Conservation (phyloP, 2,329 filamentous ascomycete species). For the Talaromyces amestolkiae region DNA sequence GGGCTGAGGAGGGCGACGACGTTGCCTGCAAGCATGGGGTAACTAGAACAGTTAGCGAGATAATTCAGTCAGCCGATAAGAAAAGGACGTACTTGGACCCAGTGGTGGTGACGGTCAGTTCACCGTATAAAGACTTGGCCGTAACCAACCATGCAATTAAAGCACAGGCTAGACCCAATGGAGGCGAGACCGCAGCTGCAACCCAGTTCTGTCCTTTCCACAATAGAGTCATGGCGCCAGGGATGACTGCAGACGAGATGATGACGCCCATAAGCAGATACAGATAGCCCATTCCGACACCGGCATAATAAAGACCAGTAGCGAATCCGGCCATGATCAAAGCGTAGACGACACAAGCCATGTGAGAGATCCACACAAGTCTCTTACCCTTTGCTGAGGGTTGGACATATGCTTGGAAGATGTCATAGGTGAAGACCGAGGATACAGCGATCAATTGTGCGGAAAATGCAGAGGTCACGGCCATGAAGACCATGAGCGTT, state of each 20-base stretch:
- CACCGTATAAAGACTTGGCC: constrained; percentile 65
- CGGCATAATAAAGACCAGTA: constrained; percentile 69
- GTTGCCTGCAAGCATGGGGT: constrained; percentile 85
- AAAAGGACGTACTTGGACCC: constrained; percentile 62
- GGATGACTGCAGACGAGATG: constrained; percentile 80
- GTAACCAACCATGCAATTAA: constrained; percentile 77
- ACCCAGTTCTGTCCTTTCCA: constrained; percentile 78
- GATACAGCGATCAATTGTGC: constrained; percentile 84
- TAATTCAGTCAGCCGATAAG: background rate
- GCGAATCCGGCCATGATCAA: constrained; percentile 75
- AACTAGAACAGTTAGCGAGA: constrained; percentile 31
- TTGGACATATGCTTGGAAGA: constrained; percentile 85
- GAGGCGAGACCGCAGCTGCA: constrained; percentile 67
- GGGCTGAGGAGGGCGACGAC: constrained; percentile 78
- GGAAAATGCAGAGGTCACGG: constrained; percentile 79
- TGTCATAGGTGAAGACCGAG: constrained; percentile 83
- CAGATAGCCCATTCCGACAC: constrained; percentile 83
- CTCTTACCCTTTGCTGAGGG: constrained; percentile 70
- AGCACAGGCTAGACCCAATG: constrained; percentile 66
- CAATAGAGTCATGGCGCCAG: constrained; percentile 73
- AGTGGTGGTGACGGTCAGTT: constrained; percentile 68
- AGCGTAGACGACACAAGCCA: constrained; percentile 70
- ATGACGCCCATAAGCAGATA: constrained; percentile 91
- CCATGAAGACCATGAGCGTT: constrained; percentile 82
- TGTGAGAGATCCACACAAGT: constrained; percentile 77